phyloP scores from a whole-genome alignment of 1,284 basidiomycete species.

The Hemileia vastatrix region DNA sequence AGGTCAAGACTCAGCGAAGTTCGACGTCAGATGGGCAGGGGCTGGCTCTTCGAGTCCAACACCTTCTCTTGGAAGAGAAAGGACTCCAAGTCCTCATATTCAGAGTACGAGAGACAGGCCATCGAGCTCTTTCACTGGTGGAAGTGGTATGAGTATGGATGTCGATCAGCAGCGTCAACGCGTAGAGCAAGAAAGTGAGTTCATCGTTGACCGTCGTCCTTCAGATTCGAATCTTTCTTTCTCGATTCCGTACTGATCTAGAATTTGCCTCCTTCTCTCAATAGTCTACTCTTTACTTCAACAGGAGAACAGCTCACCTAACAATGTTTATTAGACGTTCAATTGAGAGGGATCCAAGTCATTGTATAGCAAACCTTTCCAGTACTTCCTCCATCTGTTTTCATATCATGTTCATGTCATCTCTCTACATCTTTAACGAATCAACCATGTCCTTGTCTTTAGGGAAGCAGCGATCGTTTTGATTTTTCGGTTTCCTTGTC shows the following conservation, averaged over 20 bases:
- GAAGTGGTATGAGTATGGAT: conserved; percentile 19
- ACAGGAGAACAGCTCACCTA: conserved; percentile 17
- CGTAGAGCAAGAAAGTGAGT: conserved; percentile 32
- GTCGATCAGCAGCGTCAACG: conserved; percentile 18
- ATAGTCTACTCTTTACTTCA: conserved; percentile 29
- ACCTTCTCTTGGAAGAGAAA: not conserved
- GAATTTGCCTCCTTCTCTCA: not conserved
- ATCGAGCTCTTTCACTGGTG: conserved; percentile 4
- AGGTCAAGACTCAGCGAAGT: conserved; percentile 35
- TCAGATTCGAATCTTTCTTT: not conserved
- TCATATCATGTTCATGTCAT: no score
- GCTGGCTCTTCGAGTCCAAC: not conserved
- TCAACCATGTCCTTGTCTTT: no score
- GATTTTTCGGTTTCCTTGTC: no score
- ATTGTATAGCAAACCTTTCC: no score
- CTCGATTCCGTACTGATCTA: no score
- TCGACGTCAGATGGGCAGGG: conserved; percentile 27
- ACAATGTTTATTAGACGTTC: no score
- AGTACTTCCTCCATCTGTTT: no score
- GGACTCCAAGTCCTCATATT: not conserved
- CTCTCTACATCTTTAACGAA: no score
- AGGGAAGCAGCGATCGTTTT: no score
- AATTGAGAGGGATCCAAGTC: no score
- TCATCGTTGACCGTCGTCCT: not conserved
- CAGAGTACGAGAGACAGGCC: not conserved